These are phyloP conservation scores for Sporothrix brasiliensis DNA, from an alignment of 2,329 filamentous ascomycete species.

Conservation along the genomic window DNA sequence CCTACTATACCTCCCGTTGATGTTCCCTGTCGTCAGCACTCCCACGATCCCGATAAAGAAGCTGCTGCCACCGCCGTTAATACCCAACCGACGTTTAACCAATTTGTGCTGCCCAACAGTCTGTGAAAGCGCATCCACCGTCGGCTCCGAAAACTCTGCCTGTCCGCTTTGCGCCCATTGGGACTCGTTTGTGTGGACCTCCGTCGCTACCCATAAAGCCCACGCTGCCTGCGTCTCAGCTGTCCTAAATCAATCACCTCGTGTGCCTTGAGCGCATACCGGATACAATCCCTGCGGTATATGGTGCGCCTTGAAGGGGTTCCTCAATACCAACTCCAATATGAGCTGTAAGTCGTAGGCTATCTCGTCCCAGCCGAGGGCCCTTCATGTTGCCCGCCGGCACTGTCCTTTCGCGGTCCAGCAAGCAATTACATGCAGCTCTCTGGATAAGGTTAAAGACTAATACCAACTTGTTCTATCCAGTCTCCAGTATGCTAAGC, in stretches of 20 bases:
- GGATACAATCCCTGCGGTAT: neutral
- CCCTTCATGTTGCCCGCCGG: too few relatives aligned
- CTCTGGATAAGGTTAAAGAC: neutral
- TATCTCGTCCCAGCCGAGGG: neutral
- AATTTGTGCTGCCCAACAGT: slow-evolving; percentile 10
- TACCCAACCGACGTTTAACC: neutral
- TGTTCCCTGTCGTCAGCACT: neutral
- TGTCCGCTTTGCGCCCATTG: neutral
- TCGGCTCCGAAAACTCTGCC: neutral
- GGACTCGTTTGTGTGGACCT: neutral
- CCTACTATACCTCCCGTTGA: too few relatives aligned
- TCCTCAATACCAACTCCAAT: neutral
- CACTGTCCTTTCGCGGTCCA: neutral
- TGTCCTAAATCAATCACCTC: neutral
- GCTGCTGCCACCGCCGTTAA: neutral
- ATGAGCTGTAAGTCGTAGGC: slow-evolving; percentile 35
- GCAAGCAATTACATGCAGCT: neutral
- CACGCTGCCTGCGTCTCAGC: neutral
- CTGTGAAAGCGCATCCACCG: too few relatives aligned
- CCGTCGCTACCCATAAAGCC: neutral
- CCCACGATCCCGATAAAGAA: neutral
- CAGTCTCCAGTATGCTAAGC: slow-evolving; percentile 89
- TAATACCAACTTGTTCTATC: neutral
- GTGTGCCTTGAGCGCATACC: neutral
- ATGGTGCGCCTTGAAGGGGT: neutral